Evolutionary conservation across 208 protist genomes (phyloP).

Genomic region (Trypanosoma lewisi): DNA sequence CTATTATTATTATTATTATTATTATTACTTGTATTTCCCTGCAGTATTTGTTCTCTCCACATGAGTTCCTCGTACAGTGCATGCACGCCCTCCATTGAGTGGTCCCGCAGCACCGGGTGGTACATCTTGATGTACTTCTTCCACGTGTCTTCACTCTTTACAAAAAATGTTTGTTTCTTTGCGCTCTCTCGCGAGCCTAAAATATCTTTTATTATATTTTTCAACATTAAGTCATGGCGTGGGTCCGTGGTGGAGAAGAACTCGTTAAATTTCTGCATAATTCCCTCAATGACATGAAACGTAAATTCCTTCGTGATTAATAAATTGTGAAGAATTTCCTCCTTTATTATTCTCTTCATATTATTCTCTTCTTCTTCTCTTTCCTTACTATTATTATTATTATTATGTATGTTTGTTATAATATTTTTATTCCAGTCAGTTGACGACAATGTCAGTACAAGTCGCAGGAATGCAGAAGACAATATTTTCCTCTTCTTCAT

Average conservation of each 20-base stretch:
- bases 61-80: constrained; percentile 29
- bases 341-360: constrained; percentile 3
- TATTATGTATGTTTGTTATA: too few species aligned
- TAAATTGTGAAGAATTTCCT: constrained; percentile 13
- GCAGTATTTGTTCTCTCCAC: constrained; percentile 14
- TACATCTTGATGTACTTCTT: constrained; percentile 47
- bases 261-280: constrained; percentile 1
- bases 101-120: constrained; percentile 33
- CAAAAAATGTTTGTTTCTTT: constrained; percentile 36
- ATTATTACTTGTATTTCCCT: not conserved
- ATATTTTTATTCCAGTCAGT: constrained; percentile 4
- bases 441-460: constrained; percentile 52
- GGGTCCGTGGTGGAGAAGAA: not conserved
- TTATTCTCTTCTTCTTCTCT: constrained; percentile 7
- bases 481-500: constrained; percentile 2
- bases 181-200: constrained; percentile 31
- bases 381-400: too few species aligned
- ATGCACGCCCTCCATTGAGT: constrained; percentile 30
- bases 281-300: constrained; percentile 3
- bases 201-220: too few species aligned
- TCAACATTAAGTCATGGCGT: too few species aligned
- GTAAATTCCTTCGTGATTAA: constrained; percentile 1
- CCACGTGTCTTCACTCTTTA: constrained; percentile 55
- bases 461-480: constrained; percentile 41
- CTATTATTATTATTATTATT: not conserved